phyloP scores from a whole-genome alignment of 2,329 filamentous ascomycete genomes.

The Trichoderma sp. region DNA sequence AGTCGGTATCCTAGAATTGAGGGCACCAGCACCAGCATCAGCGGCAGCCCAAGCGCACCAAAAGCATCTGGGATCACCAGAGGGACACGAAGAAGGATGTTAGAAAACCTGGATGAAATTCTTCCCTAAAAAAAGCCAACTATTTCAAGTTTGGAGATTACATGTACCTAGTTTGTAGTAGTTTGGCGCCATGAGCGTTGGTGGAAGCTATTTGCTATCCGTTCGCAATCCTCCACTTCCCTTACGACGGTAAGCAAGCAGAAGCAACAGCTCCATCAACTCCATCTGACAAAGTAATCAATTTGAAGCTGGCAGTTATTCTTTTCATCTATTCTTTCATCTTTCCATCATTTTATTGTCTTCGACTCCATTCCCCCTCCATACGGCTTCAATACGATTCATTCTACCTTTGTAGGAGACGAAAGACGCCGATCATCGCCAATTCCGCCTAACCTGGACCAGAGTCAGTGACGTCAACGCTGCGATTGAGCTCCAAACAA shows the following conservation, averaged over 20 bases:
- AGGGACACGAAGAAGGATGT: neutral
- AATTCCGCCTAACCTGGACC: neutral
- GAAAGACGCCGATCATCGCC: neutral
- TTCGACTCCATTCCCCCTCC: neutral
- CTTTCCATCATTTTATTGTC: neutral
- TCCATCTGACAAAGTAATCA: neutral
- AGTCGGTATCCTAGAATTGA: no score
- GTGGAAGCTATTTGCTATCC: neutral
- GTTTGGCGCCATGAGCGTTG: neutral
- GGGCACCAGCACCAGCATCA: no score
- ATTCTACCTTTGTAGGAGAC: neutral
- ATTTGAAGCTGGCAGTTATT: neutral
- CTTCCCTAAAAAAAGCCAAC: neutral
- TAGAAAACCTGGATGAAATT: neutral
- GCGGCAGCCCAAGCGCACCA: neutral
- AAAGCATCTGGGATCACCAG: neutral
- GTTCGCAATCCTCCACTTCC: neutral
- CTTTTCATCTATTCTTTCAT: neutral
- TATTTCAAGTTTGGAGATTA: neutral
- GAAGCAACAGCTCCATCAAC: neutral
- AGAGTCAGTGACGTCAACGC: conserved; percentile 3
- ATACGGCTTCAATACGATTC: neutral
- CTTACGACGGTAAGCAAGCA: neutral
- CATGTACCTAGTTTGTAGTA: neutral
- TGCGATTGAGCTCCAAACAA: neutral